Evolutionary conservation across 2,329 filamentous ascomycete species (phyloP).

Genomic region (Massarina eburnea): DNA sequence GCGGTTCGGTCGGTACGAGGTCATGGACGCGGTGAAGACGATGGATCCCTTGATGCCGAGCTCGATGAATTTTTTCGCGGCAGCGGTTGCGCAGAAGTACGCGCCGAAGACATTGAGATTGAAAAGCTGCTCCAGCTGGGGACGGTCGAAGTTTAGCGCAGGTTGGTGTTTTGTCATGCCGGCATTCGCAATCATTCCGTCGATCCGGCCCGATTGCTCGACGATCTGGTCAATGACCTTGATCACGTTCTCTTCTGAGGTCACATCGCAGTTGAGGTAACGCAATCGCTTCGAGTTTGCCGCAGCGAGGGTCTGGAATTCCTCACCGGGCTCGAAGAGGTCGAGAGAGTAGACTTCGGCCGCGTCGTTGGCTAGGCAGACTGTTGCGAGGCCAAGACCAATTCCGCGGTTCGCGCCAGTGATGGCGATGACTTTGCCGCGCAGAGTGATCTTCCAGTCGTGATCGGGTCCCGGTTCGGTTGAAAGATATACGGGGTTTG

Average conservation of each 20-base stretch:
- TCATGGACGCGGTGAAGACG: constrained; percentile 55
- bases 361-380: constrained; percentile 51
- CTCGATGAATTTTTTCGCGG: constrained; percentile 49
- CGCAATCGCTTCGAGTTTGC: constrained; percentile 46
- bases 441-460: constrained; percentile 50
- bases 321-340: constrained; percentile 50
- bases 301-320: constrained; percentile 47
- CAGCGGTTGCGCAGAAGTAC: constrained; percentile 51
- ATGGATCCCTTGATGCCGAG: constrained; percentile 52
- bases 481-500: constrained; percentile 40
- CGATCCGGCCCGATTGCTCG: constrained; percentile 49
- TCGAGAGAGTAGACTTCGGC: constrained; percentile 53
- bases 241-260: constrained; percentile 50
- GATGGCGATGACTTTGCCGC: constrained; percentile 44
- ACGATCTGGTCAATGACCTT: constrained; percentile 52
- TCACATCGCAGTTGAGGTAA: constrained; percentile 53
- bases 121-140: constrained; percentile 52
- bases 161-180: constrained; percentile 56
- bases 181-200: constrained; percentile 57
- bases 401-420: constrained; percentile 41
- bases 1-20: constrained; percentile 53
- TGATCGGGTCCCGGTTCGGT: constrained; percentile 49
- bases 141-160: constrained; percentile 54
- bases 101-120: constrained; percentile 53
- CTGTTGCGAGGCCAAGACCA: constrained; percentile 50